Base-by-base conservation (phyloP, 1,284 basidiomycete species). In the Boletus sp. region DNA sequence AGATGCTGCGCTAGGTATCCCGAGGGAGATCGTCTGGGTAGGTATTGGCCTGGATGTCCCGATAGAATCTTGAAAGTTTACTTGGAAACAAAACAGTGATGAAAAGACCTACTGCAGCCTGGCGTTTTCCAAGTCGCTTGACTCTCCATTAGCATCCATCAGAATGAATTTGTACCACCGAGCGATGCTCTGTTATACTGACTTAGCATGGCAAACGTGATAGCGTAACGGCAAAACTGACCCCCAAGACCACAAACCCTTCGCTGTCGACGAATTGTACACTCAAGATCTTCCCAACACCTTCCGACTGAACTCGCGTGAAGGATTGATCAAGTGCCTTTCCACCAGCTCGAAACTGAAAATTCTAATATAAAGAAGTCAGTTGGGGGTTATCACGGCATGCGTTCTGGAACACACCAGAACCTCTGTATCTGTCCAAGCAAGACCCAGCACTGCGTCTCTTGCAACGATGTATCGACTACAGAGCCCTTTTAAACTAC, bases 401-500 rank as follows among this genome's bases (percentile, higher is more conserved):
- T 2, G 27, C 1, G 16, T 32, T 35, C 19, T 8, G 16, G 5
- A 23, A 51, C 65, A n/a, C 29, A 63, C 61, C 58, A 46, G 19
- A 41, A 65, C 46, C n/a, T 66, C 61, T 8, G 51, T 36, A 13
- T 63, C 57, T 13, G 65, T 60, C 61, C 61, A 63, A n/a, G 52
- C 46, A 53, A 57, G 47, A 50, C 61, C 50, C 56, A 49, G 8
- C 42, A 60, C 19, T 49, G 52, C 37, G 52, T 63, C 44, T 59
- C 44, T 48, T 51, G 57, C 41, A 52, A 61, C 48, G 23, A 45
- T 48, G 42, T 66, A 66, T 34, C 46, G 52, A 41, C 51, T 41
- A 13, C 50, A 47, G 30, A 67, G 35, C 7, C 64, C 60, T 40
- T 39, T 39, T 16, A 61, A 14, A 27, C 6, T 26, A 27, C 19